Evolutionary conservation across 2,329 filamentous ascomycete genomes (phyloP), one percentile per base, ranked within the genome.

Genomic region (Penicillium sp.): DNA sequence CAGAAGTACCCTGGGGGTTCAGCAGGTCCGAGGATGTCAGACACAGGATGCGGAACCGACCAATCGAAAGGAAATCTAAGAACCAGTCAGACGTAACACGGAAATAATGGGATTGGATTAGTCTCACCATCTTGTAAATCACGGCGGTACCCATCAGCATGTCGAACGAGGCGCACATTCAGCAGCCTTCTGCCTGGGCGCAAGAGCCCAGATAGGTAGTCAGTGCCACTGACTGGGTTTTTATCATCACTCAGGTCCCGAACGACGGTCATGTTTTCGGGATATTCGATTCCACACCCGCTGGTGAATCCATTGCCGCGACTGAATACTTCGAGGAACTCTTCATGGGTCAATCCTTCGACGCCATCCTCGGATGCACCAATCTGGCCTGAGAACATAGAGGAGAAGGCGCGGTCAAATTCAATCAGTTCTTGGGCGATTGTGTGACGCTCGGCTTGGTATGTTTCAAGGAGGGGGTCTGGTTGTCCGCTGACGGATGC

Each of bases 351-450:
- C 9, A 75, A 54, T 1, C 63, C 65, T 20, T 59, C 56, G 18
- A 53, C 59, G 3, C 63, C 62, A 23, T 68, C 61, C 42, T 69
- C 60, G 3, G 63, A 58, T 2, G 56, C 45, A 4, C 66, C 64
- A 25, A 75, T 72, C 56, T 73, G 72, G n/a, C 72, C 72, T 0
- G 73, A 74, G 55, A 75, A 75, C 67, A 75, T 70, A 18, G 68
- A 70, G 0, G 75, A 74, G 33, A 75, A 74, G 5, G 62, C 64
- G 15, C 68, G 70, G 54, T 77, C 75, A 31, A 76, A 76, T 15
- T 71, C 69, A 26, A 76, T 75, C 0, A 76, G 62, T 48, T 76
- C 60, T 22, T 72, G 65, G 6, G 73, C 74, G 20, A 75, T 68
- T 1, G 65, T 71, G 42, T 72, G 68, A 3, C 74, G 69, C 53